These are phyloP conservation scores for Fusarium abutilonis DNA, from an alignment of 2,329 filamentous ascomycete species.

Conservation along the genomic window DNA sequence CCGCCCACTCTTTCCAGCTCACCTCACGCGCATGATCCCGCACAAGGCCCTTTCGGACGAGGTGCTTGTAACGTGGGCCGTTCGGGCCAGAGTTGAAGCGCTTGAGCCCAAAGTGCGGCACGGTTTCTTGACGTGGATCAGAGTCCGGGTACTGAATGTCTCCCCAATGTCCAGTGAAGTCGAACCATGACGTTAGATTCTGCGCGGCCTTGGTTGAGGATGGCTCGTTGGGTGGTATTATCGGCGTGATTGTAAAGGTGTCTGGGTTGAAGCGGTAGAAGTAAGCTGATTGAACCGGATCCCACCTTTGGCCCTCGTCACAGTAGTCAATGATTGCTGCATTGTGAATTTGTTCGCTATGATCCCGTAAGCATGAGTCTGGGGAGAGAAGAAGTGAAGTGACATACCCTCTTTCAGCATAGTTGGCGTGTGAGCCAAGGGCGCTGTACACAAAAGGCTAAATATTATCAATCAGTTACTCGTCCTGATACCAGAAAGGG, in stretches of 20 bases:
- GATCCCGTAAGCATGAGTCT: not conserved
- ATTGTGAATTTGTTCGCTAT: slow-evolving; percentile 49
- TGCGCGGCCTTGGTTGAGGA: slow-evolving; percentile 14
- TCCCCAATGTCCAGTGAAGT: slow-evolving; percentile 50
- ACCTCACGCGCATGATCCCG: slow-evolving; percentile 41
- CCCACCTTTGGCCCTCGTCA: slow-evolving; percentile 48
- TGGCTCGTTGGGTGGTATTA: slow-evolving; percentile 24
- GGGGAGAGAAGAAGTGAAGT: accelerated
- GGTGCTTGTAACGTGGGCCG: slow-evolving; percentile 48
- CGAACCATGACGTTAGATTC: slow-evolving; percentile 50
- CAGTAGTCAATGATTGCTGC: slow-evolving; percentile 49
- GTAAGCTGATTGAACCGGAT: slow-evolving; percentile 50
- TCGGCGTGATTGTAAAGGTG: slow-evolving; percentile 36
- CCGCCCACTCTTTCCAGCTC: slow-evolving; percentile 46
- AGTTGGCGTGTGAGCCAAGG: slow-evolving; percentile 51
- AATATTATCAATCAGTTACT: not conserved
- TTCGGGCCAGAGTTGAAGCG: slow-evolving; percentile 48
- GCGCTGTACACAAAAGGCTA: slow-evolving; percentile 52
- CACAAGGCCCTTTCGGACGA: slow-evolving; percentile 47
- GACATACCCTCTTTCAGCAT: slow-evolving; percentile 45
- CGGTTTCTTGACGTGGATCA: slow-evolving; percentile 47
- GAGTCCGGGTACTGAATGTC: slow-evolving; percentile 47
- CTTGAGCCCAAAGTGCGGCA: slow-evolving; percentile 48
- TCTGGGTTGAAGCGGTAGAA: slow-evolving; percentile 49
- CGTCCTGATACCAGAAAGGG: too few relatives aligned